Percentiles rank a stretch among this genome's conserved stretches.
Evolutionary conservation across 176 grass and related monocot genomes (phyloP).

Genomic region (Paspalum notatum): DNA sequence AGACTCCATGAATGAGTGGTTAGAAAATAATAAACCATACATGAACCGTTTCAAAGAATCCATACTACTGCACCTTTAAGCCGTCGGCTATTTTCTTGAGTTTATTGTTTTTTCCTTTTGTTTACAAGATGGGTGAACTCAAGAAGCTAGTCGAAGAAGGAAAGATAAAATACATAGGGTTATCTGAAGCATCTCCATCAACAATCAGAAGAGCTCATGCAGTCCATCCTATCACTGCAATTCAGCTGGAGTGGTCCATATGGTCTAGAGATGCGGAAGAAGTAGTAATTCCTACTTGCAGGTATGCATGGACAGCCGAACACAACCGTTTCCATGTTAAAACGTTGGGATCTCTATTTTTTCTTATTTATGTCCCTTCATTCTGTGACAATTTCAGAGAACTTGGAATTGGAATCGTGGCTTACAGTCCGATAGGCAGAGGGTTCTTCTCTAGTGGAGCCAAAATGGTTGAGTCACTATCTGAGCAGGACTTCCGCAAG

Average conservation of each 20-base stretch:
- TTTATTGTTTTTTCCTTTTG: not conserved
- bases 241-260: constrained; percentile 70
- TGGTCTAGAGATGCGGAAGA: constrained; percentile 74
- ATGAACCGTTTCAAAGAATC: too few relatives aligned
- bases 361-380: not conserved
- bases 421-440: constrained; percentile 74
- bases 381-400: constrained; percentile 43
- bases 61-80: too few relatives aligned
- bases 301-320: constrained; percentile 17
- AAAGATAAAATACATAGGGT: constrained; percentile 72
- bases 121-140: constrained; percentile 54
- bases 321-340: not conserved
- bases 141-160: constrained; percentile 71
- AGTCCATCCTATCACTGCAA: constrained; percentile 64
- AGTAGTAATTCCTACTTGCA: constrained; percentile 73
- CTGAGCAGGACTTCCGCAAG: constrained; percentile 53
- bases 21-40: too few relatives aligned
- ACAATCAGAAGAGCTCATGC: constrained; percentile 69
- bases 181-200: constrained; percentile 63
- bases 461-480: constrained; percentile 39
- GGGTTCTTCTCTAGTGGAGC: constrained; percentile 57
- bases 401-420: constrained; percentile 76
- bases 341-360: not conserved
- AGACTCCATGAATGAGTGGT: too few relatives aligned
- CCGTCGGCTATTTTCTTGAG: not conserved